These are phyloP conservation scores for Candida andamanensis DNA, from an alignment of 805 yeast species.

Conservation along the genomic window DNA sequence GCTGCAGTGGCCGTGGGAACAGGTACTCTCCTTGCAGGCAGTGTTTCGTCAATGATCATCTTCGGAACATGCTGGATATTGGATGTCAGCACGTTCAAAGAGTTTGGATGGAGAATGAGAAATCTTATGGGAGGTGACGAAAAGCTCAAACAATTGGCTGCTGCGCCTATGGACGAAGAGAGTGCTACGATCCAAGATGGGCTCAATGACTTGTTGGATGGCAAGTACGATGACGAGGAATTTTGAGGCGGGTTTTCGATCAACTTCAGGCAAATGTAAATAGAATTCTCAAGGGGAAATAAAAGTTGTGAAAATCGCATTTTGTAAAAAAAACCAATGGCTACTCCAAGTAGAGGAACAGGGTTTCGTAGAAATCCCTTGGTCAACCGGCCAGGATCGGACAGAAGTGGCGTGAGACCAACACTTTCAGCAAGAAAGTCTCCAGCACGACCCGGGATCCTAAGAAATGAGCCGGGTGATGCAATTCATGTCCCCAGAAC, in stretches of 20 bases:
- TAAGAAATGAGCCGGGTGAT: constrained; percentile 52
- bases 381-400: neutral
- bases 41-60: constrained; percentile 65
- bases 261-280: too few species aligned
- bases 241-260: too few species aligned
- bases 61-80: constrained; percentile 77
- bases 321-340: too few species aligned
- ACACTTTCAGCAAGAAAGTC: neutral
- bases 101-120: constrained; percentile 69
- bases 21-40: constrained; percentile 70
- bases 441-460: constrained; percentile 26
- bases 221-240: constrained; percentile 28
- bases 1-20: constrained; percentile 82
- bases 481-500: constrained; percentile 25
- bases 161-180: constrained; percentile 50
- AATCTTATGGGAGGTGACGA: constrained; percentile 62
- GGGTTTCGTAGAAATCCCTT: too few species aligned
- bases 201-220: constrained; percentile 45
- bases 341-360: too few species aligned
- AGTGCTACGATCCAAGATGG: constrained; percentile 53
- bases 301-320: too few species aligned
- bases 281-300: too few species aligned
- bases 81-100: constrained; percentile 65
- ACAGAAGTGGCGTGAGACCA: neutral
- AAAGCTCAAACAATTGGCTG: constrained; percentile 42